phyloP scores from a whole-genome alignment of 202 grass and related monocot genomes.

The Panicum hallii region DNA sequence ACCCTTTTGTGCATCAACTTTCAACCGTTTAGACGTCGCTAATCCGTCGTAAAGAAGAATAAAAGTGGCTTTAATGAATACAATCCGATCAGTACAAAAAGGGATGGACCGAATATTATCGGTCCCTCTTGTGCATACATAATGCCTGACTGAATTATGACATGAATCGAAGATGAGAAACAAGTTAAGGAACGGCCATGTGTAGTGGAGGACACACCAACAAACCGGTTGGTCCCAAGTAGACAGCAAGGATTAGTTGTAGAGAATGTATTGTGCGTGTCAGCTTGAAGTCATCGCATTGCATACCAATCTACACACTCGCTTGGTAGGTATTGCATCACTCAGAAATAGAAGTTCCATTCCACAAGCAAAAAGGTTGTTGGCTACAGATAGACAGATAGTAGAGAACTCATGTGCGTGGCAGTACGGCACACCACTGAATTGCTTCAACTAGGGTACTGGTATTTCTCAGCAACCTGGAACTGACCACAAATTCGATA shows the following conservation, averaged over 20 bases:
- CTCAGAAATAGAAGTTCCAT: conserved; percentile 10
- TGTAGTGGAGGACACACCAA: conserved; percentile 40
- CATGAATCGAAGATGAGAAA: conserved; percentile 39
- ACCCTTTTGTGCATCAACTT: conserved; percentile 11
- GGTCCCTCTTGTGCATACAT: conserved; percentile 2
- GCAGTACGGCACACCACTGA: background rate
- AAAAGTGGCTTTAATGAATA: conserved; percentile 14
- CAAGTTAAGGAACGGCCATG: conserved; percentile 32
- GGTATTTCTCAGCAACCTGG: background rate
- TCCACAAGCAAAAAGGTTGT: conserved; percentile 35
- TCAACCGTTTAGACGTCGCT: conserved; percentile 36
- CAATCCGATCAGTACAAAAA: background rate
- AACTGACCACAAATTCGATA: background rate
- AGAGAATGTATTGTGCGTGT: conserved; percentile 42
- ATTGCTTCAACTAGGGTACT: conserved; percentile 10
- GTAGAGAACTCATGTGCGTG: conserved; percentile 6
- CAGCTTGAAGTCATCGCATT: conserved; percentile 43
- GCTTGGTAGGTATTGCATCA: conserved; percentile 44
- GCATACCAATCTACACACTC: conserved; percentile 37
- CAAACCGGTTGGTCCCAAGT: conserved; percentile 54
- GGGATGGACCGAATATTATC: background rate
- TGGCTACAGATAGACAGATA: background rate
- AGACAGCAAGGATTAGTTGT: conserved; percentile 55
- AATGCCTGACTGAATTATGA: conserved; percentile 33
- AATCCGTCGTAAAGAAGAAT: conserved; percentile 20